Evolutionary conservation across 805 yeast species (phyloP), one percentile per base, ranked within the genome.

Genomic region (Tanozyma kutaoensis): DNA sequence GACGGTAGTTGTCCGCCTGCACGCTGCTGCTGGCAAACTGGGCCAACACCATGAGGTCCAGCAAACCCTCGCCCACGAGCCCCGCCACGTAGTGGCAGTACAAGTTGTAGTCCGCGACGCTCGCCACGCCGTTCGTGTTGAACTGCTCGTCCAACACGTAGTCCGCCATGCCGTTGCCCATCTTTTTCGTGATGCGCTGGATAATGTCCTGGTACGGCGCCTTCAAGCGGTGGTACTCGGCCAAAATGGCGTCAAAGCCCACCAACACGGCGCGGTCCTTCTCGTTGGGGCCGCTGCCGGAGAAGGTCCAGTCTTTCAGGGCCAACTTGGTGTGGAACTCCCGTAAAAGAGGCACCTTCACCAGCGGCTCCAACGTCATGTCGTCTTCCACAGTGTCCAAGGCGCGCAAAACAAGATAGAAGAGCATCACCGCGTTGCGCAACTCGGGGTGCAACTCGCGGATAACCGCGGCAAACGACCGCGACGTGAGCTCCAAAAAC

Each of bases 111-210:
- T 85, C 97, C 34, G 67, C 61, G 24, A 80, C 49, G 1, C 95
- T 82, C 26, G 58, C 59, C 25, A 91, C 75, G 2, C 97, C 97
- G 34, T 72, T 71, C 38, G 68, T 48, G 49, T 82, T 84, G 58
- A 81, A 81, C 35, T 76, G 66, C 27, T 78, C 91, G 44, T 77
- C 74, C 41, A 67, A 59, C 28, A 80, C 73, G 53, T 86, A 91
- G 45, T 82, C 85, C 18, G 97, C 97, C 98, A 91, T 91, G 30
- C 98, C 98, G 39, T 81, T 73, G 31, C 97, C 98, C 98, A 91
- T 91, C 50, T 76, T 65, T 31, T 59, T 39, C 25, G 95, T 75
- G 40, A 85, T 81, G 35, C 76, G 82, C 40, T 66, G 68, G 39
- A 91, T 72, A 21, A 85, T 74, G 29, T 67, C 78, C 55, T 79